A percentile compares a stretch with the other conserved stretches of the same genome.
These are phyloP conservation scores for Suillus brevipes DNA, from an alignment of 768 basidiomycete genomes.

Conservation along the genomic window DNA sequence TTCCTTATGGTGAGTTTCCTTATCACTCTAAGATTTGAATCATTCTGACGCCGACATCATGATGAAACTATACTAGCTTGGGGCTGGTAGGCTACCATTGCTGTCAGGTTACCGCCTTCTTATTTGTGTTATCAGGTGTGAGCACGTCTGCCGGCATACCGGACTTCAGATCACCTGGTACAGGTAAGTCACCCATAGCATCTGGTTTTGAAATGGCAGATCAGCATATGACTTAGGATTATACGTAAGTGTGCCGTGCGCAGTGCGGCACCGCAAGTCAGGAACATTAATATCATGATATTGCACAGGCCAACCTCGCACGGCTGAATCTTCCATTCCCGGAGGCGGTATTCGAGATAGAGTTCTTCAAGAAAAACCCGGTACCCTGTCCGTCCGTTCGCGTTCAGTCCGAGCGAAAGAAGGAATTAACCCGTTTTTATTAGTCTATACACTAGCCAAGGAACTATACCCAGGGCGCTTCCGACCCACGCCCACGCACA, in stretches of 20 bases:
- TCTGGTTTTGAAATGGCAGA: background rate
- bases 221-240: conserved; percentile 16
- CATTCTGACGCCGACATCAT: background rate
- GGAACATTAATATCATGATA: background rate
- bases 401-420: background rate
- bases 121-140: conserved; percentile 46
- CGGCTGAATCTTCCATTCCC: conserved; percentile 83
- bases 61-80: conserved; percentile 44
- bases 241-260: conserved; percentile 25
- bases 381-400: conserved; percentile 60
- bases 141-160: conserved; percentile 85
- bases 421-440: background rate
- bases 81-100: conserved; percentile 52
- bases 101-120: background rate
- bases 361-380: conserved; percentile 79
- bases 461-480: conserved; percentile 92
- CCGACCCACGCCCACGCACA: conserved; percentile 86
- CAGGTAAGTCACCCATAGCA: conserved; percentile 49
- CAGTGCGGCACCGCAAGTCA: background rate
- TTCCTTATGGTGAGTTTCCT: conserved; percentile 62
- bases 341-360: conserved; percentile 93
- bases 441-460: conserved; percentile 88
- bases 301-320: conserved; percentile 67
- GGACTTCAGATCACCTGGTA: conserved; percentile 85
- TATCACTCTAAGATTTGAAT: background rate